Evolutionary conservation across 208 protist species (phyloP), one percentile per base, ranked within the genome.

Genomic region (Leishmania amazonensis): DNA sequence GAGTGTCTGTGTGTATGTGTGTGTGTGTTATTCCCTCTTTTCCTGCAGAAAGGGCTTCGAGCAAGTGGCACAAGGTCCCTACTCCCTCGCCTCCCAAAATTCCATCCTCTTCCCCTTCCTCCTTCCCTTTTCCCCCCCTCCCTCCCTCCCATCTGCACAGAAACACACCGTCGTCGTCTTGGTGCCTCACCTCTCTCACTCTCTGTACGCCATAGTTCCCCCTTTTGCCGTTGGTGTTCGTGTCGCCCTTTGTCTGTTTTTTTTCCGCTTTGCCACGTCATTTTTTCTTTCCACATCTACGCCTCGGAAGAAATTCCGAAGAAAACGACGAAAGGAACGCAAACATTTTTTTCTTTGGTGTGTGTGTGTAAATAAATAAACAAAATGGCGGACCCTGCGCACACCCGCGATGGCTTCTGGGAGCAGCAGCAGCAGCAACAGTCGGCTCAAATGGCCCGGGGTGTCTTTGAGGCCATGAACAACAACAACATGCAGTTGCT

Each of bases 401-500:
- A 68, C 51, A 24, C 51, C 45, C 77, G 71, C 54, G 82, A 81
- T 17, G 62, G 51, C 57, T 85, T 85, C 38, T 78, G 82, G 47
- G 82, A 85, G 73, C 70, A 81, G 77, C 77, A 73, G 28, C 75
- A 67, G 58, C 75, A 35, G 31, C 75, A 67, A 40, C 75, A 85
- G 60, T 57, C 58, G 1, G 28, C 76, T n/a, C 81, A 80, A 57
- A 24, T 81, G 67, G 47, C 53, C 19, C 82, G 65, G 51, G 71
- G 72, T 57, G 40, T 45, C 17, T 65, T 90, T 42, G 87, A 87
- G 31, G 74, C 65, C 13, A 79, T 90, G 62, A 78, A 85, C 64
- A 81, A 51, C 65, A 83, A 89, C 13, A 74, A 9, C 72, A 76
- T 87, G 77, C 78, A 85, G 65, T 38, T 87, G 72, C 80, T 91